Percentiles rank a stretch among this genome's conserved stretches.
Evolutionary conservation across 371 early-diverging fungal species (phyloP).

Genomic region (Mortierella sp.): DNA sequence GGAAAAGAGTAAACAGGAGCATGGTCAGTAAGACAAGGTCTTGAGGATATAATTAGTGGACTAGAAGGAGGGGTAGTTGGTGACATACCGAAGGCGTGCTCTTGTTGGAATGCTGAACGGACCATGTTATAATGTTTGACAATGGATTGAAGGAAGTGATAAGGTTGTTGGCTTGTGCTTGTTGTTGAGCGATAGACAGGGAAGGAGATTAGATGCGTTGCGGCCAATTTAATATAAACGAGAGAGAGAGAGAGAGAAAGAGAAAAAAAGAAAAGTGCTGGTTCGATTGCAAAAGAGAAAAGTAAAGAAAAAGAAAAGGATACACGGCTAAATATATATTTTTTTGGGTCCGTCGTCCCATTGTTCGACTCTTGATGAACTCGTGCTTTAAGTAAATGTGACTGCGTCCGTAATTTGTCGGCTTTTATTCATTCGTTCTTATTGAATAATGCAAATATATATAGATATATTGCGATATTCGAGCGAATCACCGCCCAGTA

Average conservation of each 20-base stretch:
- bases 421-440: constrained; percentile 27
- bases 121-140: constrained; percentile 57
- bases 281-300: neutral
- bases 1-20: neutral
- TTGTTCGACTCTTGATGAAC: neutral
- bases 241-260: constrained; percentile 1
- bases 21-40: neutral
- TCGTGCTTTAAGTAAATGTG: constrained; percentile 10
- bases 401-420: constrained; percentile 21
- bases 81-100: constrained; percentile 90
- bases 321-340: neutral
- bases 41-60: neutral
- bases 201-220: neutral
- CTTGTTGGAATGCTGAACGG: constrained; percentile 96
- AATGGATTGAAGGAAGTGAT: neutral
- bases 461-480: neutral
- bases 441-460: neutral
- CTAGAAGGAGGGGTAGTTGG: constrained; percentile 2
- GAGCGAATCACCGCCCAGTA: neutral
- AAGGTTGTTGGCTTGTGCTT: constrained; percentile 9
- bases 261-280: neutral
- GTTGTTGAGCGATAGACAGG: neutral
- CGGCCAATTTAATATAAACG: neutral
- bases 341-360: neutral
- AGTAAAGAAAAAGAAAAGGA: too few relatives aligned